A percentile compares a stretch with the other conserved stretches of the same genome.
Conservation (phyloP, 2,329 filamentous ascomycete genomes). For the Calonectria hawksworthii region DNA sequence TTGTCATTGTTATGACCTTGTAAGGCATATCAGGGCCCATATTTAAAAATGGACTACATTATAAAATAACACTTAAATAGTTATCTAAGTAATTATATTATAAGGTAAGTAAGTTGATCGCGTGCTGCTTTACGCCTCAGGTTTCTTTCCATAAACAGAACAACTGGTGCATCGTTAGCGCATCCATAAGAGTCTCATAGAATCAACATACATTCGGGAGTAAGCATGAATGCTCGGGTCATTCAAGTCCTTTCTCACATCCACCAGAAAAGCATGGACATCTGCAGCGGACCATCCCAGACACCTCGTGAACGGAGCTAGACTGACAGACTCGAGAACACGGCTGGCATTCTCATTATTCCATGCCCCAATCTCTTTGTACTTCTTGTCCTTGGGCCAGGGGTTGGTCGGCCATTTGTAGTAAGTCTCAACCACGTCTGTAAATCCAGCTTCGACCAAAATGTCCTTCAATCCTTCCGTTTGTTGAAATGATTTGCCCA, state of each 20-base stretch:
- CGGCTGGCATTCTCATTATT: constrained; percentile 3
- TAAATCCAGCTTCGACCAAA: background rate
- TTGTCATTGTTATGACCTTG: background rate
- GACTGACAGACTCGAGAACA: background rate
- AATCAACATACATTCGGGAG: background rate
- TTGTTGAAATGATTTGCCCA: constrained; percentile 16
- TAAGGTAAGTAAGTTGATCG: no score
- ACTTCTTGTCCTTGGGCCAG: constrained; percentile 9
- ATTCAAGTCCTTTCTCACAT: constrained; percentile 8
- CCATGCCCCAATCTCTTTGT: constrained; percentile 17
- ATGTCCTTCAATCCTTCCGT: background rate
- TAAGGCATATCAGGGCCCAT: no score
- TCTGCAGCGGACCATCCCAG: background rate
- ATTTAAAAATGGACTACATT: no score
- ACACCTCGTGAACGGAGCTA: constrained; percentile 1
- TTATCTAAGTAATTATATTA: no score
- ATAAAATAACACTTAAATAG: no score
- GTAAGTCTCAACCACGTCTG: background rate
- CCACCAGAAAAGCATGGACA: background rate
- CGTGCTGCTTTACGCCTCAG: no score
- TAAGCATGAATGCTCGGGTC: background rate
- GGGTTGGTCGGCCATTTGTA: constrained; percentile 16
- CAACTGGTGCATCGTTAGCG: background rate
- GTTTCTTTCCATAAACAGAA: background rate
- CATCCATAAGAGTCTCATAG: no score